These are phyloP conservation scores for Prorocentrum cordatum DNA, from an alignment of 169 alveolate genomes.

Conservation along the genomic window DNA sequence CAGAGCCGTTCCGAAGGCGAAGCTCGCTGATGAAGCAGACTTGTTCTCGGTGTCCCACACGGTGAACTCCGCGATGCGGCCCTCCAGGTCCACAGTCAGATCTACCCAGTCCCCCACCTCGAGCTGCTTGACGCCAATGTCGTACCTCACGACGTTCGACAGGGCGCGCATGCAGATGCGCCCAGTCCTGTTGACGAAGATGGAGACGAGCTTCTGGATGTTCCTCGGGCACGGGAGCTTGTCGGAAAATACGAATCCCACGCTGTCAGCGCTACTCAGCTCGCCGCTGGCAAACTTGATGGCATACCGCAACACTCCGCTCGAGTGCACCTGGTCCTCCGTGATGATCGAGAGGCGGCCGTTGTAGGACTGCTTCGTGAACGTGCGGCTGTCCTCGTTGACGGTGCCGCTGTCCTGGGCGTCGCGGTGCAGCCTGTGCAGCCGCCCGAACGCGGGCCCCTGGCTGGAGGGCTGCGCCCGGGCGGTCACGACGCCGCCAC, in stretches of 20 bases:
- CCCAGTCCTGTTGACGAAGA: neutral
- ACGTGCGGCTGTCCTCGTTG: neutral
- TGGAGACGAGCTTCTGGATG: neutral
- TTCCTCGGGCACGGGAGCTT: neutral
- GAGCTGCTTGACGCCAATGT: neutral
- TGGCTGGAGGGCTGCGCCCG: too few relatives aligned
- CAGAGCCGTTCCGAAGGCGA: too few relatives aligned
- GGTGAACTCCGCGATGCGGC: neutral
- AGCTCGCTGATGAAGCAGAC: neutral
- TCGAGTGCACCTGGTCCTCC: neutral
- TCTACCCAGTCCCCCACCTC: neutral
- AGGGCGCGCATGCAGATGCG: neutral
- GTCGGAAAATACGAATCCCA: neutral
- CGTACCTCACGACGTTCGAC: neutral
- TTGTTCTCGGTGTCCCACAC: neutral
- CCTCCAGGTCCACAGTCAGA: neutral
- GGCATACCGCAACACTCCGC: neutral
- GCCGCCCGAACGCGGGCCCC: neutral
- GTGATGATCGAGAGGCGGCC: neutral
- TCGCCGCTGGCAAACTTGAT: neutral
- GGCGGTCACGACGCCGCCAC: too few relatives aligned
- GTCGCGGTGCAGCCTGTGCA: neutral
- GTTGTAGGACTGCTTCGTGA: neutral
- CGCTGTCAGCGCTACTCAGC: neutral
- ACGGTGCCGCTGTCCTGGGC: neutral